Evolutionary conservation across 345 rosid genomes (phyloP).

Genomic region (Acer negundo): DNA sequence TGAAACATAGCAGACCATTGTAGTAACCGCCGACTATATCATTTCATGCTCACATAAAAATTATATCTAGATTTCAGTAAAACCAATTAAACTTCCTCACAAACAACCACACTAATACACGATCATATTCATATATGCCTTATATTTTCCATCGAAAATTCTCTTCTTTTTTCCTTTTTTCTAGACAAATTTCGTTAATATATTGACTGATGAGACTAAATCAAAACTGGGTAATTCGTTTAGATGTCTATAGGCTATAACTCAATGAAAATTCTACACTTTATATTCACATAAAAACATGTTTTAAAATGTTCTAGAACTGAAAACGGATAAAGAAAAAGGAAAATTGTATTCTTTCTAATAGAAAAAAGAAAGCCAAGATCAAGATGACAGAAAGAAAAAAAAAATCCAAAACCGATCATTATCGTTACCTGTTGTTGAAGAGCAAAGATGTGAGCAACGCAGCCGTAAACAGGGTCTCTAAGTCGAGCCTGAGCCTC

Average conservation of each 20-base stretch:
- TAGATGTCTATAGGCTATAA: too few relatives aligned
- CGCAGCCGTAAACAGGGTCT: conserved; percentile 85
- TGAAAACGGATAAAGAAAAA: not conserved
- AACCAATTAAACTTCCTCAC: conserved; percentile 16
- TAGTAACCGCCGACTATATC: conserved; percentile 39
- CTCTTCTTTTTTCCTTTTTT: not conserved
- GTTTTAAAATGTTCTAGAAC: not conserved
- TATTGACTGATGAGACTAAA: too few relatives aligned
- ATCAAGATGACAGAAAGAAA: not conserved
- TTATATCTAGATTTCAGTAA: conserved; percentile 52
- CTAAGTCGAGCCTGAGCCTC: conserved; percentile 79
- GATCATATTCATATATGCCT: not conserved
- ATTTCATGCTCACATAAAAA: conserved; percentile 25
- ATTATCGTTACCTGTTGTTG: conserved; percentile 64
- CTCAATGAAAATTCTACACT: not conserved
- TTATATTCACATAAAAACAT: not conserved
- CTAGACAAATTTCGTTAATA: too few relatives aligned
- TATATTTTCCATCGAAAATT: not conserved
- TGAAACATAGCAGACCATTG: conserved; percentile 17
- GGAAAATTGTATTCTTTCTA: conserved; percentile 6
- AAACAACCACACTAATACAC: not conserved
- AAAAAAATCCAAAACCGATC: not conserved
- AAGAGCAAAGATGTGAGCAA: conserved; percentile 80
- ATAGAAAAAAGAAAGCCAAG: not conserved
- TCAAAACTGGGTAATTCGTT: too few relatives aligned